Conservation (phyloP, 2,329 filamentous ascomycete genomes). For the Apiospora aurea region DNA sequence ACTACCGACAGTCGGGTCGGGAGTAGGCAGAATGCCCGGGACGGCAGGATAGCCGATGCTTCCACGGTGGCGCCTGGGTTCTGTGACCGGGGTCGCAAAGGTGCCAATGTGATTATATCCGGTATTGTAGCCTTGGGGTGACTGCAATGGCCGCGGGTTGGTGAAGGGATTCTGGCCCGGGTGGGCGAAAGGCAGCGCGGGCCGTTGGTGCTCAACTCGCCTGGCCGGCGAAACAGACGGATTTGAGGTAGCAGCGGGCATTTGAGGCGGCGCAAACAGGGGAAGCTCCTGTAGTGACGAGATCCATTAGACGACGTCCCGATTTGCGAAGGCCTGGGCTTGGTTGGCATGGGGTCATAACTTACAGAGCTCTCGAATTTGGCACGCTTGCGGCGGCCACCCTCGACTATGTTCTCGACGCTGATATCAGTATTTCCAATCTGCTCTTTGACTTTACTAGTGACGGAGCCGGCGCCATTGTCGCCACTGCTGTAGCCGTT, state of each 20-base stretch:
- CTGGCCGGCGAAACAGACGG: conserved; percentile 95
- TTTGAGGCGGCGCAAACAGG: conserved; percentile 91
- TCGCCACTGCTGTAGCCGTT: conserved; percentile 90
- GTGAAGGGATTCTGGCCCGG: conserved; percentile 81
- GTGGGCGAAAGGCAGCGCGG: conserved; percentile 77
- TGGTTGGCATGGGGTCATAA: conserved; percentile 35
- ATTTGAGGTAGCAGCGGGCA: conserved; percentile 93
- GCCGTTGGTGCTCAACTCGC: conserved; percentile 75
- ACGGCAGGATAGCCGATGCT: conserved; percentile 63
- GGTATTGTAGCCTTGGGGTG: conserved; percentile 77
- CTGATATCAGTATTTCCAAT: conserved; percentile 97
- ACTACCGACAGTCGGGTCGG: conserved; percentile 95
- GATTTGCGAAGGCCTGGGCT: conserved; percentile 34
- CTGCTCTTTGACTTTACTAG: conserved; percentile 81
- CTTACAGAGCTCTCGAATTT: conserved; percentile 98
- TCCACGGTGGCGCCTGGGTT: conserved; percentile 71
- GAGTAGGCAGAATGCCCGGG: conserved; percentile 80
- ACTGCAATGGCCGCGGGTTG: conserved; percentile 79
- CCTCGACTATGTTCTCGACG: conserved; percentile 97
- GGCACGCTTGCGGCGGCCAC: conserved; percentile 90
- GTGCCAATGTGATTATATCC: conserved; percentile 61
- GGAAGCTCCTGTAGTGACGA: conserved; percentile 77
- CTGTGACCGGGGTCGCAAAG: conserved; percentile 68
- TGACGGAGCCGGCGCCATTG: conserved; percentile 77
- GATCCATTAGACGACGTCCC: conserved; percentile 41